Evolutionary conservation across 176 grass and related monocot genomes (phyloP), one percentile per base, ranked within the genome.

Genomic region (Eleusine coracana): DNA sequence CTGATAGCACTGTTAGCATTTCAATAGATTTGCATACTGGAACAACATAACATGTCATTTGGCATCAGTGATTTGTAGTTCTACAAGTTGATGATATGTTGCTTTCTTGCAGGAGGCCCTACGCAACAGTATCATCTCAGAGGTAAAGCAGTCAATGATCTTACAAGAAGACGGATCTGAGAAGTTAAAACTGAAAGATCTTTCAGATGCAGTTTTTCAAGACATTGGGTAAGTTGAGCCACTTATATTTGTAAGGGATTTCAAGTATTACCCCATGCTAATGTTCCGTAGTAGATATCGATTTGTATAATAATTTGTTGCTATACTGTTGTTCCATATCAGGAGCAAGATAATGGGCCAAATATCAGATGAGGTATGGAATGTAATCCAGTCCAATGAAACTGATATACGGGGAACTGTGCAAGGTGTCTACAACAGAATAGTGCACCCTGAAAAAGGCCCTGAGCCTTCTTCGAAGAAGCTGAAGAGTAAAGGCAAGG

Each of bases 151-250:
- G 69, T 98, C 96, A 31, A n/a, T 93, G 79, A 82, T 98, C 42
- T 49, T 98, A 68, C 91, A 90, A 90, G 89, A 95, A 82, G 96
- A 98, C n/a, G 85, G 71, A 42, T 95, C 85, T 72, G 93, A 93
- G 66, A 88, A 88, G 74, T 66, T 95, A 66, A 96, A 99, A 86
- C 28, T 99, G 60, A 91, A 94, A 81, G 89, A 99, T 31, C 91
- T 98, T 86, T 98, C 91, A 62, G 96, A 95, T 93, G 90, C 87
- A 41, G 78, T 98, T 76, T 98, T 81, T 90, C 87, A 95, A 87
- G 89, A 96, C 74, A 76, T 96, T 62, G 96, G 93, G 93, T 96
- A 88, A 87, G 51, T 42, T 52, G 11, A 65, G 13, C 46, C 42
- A 61, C 48, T 82, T 77, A 11, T 70, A 11, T 70, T 70, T 83